Percentiles rank a stretch among this genome's conserved stretches.
Conservation (phyloP, 2,329 filamentous ascomycete genomes). For the Claviceps sp. region DNA sequence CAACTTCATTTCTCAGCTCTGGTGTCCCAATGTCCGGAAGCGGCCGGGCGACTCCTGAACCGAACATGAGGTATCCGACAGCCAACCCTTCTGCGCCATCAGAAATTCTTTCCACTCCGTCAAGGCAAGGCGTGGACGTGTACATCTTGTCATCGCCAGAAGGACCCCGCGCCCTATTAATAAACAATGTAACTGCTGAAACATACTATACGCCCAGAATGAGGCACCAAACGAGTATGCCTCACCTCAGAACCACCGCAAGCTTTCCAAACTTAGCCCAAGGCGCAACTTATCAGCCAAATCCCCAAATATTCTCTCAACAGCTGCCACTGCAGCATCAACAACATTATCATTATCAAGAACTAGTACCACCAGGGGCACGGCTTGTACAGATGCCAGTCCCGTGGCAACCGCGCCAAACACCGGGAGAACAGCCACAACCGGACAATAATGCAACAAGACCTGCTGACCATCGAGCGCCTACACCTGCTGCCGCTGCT, state of each 20-base stretch:
- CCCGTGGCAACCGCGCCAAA: slow-evolving; percentile 8
- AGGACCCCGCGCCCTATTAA: slow-evolving; percentile 43
- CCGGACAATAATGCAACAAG: background rate
- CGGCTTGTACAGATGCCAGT: background rate
- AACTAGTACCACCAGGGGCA: slow-evolving; percentile 5
- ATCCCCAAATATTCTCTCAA: background rate
- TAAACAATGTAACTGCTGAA: slow-evolving; percentile 35
- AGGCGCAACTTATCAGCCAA: background rate
- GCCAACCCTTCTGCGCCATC: slow-evolving; percentile 11
- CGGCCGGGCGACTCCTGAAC: slow-evolving; percentile 35
- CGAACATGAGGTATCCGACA: slow-evolving; percentile 18
- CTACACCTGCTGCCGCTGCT: background rate
- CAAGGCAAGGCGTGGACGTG: slow-evolving; percentile 31
- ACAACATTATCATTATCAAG: slow-evolving; percentile 9
- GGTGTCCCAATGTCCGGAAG: slow-evolving; percentile 27
- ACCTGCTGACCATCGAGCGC: background rate
- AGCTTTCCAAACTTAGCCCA: slow-evolving; percentile 6
- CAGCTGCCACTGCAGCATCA: slow-evolving; percentile 8
- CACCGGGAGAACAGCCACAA: slow-evolving; percentile 11
- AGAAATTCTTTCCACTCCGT: slow-evolving; percentile 7
- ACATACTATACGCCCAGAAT: slow-evolving; percentile 36
- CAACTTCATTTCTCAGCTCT: slow-evolving; percentile 24
- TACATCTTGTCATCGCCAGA: slow-evolving; percentile 48
- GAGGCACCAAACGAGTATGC: slow-evolving; percentile 13
- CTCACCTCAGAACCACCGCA: slow-evolving; percentile 13